Base-by-base conservation (phyloP, 2,329 filamentous ascomycete genomes). In the Cytospora schulzeri region DNA sequence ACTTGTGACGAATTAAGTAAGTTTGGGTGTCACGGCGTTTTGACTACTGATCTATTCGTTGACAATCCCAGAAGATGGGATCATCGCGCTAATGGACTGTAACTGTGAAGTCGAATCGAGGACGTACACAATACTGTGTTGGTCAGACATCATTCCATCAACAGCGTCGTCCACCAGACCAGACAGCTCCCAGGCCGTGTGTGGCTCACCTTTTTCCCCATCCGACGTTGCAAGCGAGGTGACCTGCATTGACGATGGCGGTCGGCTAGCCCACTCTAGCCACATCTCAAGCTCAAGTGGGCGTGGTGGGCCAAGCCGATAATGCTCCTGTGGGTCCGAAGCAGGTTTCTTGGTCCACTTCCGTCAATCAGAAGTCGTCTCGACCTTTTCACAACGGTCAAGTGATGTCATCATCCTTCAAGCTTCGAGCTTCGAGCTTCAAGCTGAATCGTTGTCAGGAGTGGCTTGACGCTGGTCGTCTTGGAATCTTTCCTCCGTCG, bases 361-460 rank as follows among this genome's bases (percentile, higher is more conserved):
- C 51, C 41, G 19, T 66, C 55, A 60, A 55, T 55, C 51, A 66
- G 31, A 57, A 45, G 17, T 29, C 41, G 45, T 33, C n/a, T 56
- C 26, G 26, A 24, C 45, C 54, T 52, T 26, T 55, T n/a, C 31
- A 17, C 31, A 28, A 55, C 29, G 24, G 53, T 33, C 55, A 48
- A 35, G 60, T 66, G 60, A 66, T 66, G 64, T 66, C 64, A 63
- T 54, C 41, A 48, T 22, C n/a, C 33, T 22, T 48, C 41, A 22
- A 48, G 41, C n/a, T 48, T 22, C n/a, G 17, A 22, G 19, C 26
- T n/a, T 22, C 26, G 22, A 31, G 26, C 62, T 28, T 24, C 24
- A 61, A 9, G n/a, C 35, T 57, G 52, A 57, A 48, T 54, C 17
- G 31, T 28, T 11, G 41, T 45, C 52, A 61, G 63, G 28, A 38